A percentile compares a stretch with the other conserved stretches of the same genome.
phyloP scores from a whole-genome alignment of 257 asterid species.

The Coffea eugenioides region DNA sequence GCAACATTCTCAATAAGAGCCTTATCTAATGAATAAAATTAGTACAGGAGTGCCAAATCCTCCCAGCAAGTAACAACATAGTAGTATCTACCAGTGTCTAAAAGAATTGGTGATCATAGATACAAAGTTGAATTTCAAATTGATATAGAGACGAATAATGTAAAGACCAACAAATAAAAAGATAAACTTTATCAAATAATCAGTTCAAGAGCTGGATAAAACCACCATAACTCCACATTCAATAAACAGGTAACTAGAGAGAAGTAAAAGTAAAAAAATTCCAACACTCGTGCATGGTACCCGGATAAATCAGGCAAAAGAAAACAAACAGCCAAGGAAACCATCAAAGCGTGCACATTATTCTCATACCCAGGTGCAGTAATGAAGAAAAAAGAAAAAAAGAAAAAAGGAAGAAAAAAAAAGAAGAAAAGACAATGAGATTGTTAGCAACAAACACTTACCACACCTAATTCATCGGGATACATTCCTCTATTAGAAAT shows the following conservation, averaged over 20 bases:
- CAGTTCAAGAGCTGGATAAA: background rate
- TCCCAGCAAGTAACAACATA: background rate
- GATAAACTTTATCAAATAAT: background rate
- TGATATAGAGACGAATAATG: background rate
- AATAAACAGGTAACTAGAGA: background rate
- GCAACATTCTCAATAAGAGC: no score
- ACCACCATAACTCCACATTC: background rate
- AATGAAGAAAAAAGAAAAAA: background rate
- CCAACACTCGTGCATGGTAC: background rate
- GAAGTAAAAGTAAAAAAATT: background rate
- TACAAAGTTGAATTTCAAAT: background rate
- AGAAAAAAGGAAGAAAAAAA: background rate
- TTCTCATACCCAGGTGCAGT: background rate
- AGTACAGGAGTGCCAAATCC: background rate
- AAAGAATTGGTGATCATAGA: background rate
- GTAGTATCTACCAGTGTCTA: no score
- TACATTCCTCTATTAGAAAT: conserved; percentile 64
- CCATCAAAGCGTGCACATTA: background rate
- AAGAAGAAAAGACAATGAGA: background rate
- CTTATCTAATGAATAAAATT: background rate
- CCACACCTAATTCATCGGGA: conserved; percentile 95
- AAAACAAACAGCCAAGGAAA: background rate
- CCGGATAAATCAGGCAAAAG: background rate
- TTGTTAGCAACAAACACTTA: conserved; percentile 27
- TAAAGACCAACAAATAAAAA: background rate